Conservation (phyloP, 2,329 filamentous ascomycete genomes). For the Periconia digitata region DNA sequence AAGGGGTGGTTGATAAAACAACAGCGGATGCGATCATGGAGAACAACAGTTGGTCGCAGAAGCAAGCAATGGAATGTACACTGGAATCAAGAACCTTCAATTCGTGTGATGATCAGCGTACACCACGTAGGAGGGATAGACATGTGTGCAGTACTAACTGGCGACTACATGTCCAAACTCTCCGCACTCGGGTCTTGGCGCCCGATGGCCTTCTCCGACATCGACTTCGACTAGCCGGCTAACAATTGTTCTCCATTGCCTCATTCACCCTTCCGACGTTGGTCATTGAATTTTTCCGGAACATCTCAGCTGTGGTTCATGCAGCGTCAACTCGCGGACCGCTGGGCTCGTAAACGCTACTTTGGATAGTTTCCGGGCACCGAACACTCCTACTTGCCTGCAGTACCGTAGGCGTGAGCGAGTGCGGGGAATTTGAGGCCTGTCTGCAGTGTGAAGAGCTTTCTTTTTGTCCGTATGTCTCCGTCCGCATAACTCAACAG, state of each 20-base stretch:
- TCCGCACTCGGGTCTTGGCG: conserved; percentile 3
- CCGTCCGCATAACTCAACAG: not conserved
- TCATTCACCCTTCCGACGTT: conserved; percentile 6
- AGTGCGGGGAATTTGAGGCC: conserved; percentile 4
- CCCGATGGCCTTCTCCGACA: conserved; percentile 10
- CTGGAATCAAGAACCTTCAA: too few species aligned
- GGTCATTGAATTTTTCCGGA: not conserved
- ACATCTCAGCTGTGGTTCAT: conserved; percentile 45
- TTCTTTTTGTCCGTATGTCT: not conserved
- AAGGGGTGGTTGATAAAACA: not conserved
- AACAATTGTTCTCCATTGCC: conserved; percentile 18
- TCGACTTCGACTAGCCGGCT: conserved; percentile 17
- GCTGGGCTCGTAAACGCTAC: conserved; percentile 51
- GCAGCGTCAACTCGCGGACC: conserved; percentile 56
- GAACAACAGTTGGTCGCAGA: too few species aligned
- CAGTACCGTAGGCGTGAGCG: not conserved
- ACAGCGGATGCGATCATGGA: too few species aligned
- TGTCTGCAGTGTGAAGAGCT: conserved; percentile 10
- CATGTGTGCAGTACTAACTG: conserved; percentile 1
- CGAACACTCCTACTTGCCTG: too few species aligned
- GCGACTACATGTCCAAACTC: not conserved
- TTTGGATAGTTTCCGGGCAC: conserved; percentile 42
- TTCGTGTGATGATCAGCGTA: too few species aligned
- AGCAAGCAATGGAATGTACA: too few species aligned
- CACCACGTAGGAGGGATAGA: conserved; percentile 8